Conservation (phyloP, 257 asterid genomes). For the Fraxinus cuspidata region DNA sequence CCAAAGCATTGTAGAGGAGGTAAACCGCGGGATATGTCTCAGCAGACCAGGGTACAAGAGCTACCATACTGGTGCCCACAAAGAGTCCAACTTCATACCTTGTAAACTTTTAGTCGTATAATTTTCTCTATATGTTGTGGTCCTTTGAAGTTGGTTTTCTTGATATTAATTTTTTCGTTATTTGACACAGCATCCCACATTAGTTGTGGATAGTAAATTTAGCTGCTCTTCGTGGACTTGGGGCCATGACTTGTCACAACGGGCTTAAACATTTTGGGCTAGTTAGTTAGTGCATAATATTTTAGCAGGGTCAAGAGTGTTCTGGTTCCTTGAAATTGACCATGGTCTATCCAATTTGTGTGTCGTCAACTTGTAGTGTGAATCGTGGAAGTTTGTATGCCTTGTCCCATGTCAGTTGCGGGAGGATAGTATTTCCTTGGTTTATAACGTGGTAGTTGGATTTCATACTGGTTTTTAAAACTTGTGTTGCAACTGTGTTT, state of each 20-base stretch:
- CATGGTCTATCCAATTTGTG: not conserved
- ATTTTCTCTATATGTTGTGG: not conserved
- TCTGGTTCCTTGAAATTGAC: not conserved
- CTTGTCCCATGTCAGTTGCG: not conserved
- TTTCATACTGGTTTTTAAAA: not conserved
- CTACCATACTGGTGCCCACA: too few species aligned
- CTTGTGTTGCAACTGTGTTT: conserved; percentile 11
- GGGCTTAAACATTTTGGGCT: not conserved
- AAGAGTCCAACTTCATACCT: too few species aligned
- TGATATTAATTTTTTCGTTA: not conserved
- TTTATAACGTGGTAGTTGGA: not conserved
- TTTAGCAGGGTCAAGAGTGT: not conserved
- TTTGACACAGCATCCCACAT: too few species aligned
- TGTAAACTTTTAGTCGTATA: too few species aligned
- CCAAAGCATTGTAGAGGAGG: too few species aligned
- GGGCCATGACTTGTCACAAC: too few species aligned
- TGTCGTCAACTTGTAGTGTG: not conserved
- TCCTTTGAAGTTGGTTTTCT: not conserved
- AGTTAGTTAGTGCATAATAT: not conserved
- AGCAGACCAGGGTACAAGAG: too few species aligned
- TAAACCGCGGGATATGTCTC: too few species aligned
- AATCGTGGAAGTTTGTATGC: not conserved
- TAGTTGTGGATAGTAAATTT: too few species aligned
- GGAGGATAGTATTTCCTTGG: not conserved
- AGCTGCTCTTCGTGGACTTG: too few species aligned